These are phyloP conservation scores for Malus domestica DNA, from an alignment of 306 rosid species.

Conservation along the genomic window ASM211411v1 NC_041791.1:12687001-12687500, in stretches of 20 bases:
- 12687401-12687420: constrained; percentile 9
- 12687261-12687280: neutral
- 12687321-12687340: neutral
- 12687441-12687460: constrained; percentile 3
- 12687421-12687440: constrained; percentile 13
- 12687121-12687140: neutral
- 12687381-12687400: neutral
- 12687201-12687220: neutral
- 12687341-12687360: neutral
- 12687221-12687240: neutral
- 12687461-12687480: constrained; percentile 61
- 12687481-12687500: constrained; percentile 80
- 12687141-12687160: neutral
- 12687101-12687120: neutral
- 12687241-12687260: neutral
- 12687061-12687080: neutral
- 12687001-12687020: neutral
- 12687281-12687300: neutral
- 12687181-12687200: neutral
- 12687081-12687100: neutral
- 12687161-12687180: neutral
- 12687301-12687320: neutral
- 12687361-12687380: neutral
- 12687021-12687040: neutral
- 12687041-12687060: neutral